phyloP scores from a whole-genome alignment of 805 yeast genomes.

The Komagataella ulmi region DNA sequence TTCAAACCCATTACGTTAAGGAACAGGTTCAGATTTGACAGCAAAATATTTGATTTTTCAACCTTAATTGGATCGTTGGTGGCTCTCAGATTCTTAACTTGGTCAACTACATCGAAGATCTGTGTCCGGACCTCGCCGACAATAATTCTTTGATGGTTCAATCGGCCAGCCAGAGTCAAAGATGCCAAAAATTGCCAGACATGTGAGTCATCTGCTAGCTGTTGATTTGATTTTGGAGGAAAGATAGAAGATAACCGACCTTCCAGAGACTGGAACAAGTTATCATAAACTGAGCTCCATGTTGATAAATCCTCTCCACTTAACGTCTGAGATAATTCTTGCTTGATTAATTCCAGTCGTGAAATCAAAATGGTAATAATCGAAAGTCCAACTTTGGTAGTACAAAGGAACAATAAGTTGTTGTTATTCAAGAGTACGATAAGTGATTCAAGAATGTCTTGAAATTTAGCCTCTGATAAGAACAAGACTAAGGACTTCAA shows the following conservation, averaged over 20 bases:
- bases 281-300: slow-evolving; percentile 78
- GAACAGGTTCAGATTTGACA: slow-evolving; percentile 78
- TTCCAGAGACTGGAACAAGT: slow-evolving; percentile 65
- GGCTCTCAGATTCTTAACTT: slow-evolving; percentile 40
- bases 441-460: slow-evolving; percentile 66
- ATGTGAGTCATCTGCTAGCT: slow-evolving; percentile 55
- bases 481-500: slow-evolving; percentile 76
- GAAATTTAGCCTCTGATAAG: slow-evolving; percentile 68
- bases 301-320: slow-evolving; percentile 42
- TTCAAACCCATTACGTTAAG: slow-evolving; percentile 93
- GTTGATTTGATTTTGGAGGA: slow-evolving; percentile 43
- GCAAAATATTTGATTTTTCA: slow-evolving; percentile 39
- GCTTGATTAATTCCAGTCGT: slow-evolving; percentile 83
- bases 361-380: slow-evolving; percentile 82
- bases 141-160: slow-evolving; percentile 83
- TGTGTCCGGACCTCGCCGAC: slow-evolving; percentile 91
- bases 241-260: slow-evolving; percentile 66
- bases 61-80: slow-evolving; percentile 21
- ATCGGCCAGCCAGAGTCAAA: slow-evolving; percentile 78
- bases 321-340: slow-evolving; percentile 43
- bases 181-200: slow-evolving; percentile 97
- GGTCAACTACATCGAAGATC: slow-evolving; percentile 75
- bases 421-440: slow-evolving; percentile 59
- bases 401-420: slow-evolving; percentile 53
- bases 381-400: slow-evolving; percentile 73